phyloP scores from a whole-genome alignment of 129 eudicot species.

The Smallanthus sonchifolius region DNA sequence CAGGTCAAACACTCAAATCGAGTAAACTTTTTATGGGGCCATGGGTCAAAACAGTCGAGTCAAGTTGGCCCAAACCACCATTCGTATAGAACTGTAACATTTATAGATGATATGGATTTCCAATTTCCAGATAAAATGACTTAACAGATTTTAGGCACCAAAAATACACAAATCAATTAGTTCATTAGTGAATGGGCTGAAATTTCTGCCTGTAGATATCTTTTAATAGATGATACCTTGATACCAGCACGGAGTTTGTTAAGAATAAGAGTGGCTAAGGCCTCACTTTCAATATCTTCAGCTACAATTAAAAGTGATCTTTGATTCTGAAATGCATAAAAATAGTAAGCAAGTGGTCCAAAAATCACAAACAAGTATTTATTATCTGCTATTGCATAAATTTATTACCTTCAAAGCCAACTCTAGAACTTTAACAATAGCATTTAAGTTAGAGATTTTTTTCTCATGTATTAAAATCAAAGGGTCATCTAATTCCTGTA shows the following conservation, averaged over 20 bases:
- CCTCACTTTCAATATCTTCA: conserved; percentile 80
- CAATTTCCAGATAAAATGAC: too few species aligned
- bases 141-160: too few species aligned
- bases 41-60: too few species aligned
- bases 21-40: too few species aligned
- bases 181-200: neutral
- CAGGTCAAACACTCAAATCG: too few species aligned
- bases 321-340: conserved; percentile 42
- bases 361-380: neutral
- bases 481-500: conserved; percentile 74
- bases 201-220: neutral
- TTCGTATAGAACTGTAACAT: too few species aligned
- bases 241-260: conserved; percentile 80
- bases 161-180: too few species aligned
- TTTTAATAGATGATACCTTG: conserved; percentile 30
- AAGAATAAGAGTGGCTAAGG: conserved; percentile 63
- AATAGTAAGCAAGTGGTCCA: neutral
- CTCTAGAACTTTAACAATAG: conserved; percentile 72
- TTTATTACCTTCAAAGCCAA: conserved; percentile 55
- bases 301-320: conserved; percentile 67
- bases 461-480: conserved; percentile 70
- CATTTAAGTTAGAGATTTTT: conserved; percentile 49
- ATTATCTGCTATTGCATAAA: neutral
- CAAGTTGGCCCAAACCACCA: too few species aligned
- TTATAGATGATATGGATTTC: too few species aligned